Conservation (phyloP, 2,329 filamentous ascomycete species). For the Chrysoporthe puriensis region DNA sequence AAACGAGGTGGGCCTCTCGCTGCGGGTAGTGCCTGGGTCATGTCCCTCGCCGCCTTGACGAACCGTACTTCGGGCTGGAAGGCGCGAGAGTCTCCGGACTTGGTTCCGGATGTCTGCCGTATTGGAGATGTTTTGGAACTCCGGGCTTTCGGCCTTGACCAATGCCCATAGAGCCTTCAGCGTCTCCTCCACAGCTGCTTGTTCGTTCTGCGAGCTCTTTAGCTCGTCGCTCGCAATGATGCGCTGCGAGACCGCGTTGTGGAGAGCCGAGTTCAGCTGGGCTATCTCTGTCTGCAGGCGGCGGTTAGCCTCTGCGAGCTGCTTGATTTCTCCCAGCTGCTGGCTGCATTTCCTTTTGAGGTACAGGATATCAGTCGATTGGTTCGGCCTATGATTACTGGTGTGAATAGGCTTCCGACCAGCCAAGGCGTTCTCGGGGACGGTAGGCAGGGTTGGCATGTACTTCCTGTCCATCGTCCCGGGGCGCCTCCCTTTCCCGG, state of each 20-base stretch:
- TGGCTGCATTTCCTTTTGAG: no score
- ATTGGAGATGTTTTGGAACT: background rate
- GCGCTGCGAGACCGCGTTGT: constrained; percentile 8
- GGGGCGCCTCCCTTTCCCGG: background rate
- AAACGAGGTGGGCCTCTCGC: background rate
- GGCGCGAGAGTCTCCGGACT: background rate
- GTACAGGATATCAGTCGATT: background rate
- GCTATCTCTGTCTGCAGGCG: background rate
- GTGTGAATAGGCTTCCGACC: background rate
- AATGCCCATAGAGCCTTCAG: constrained; percentile 14
- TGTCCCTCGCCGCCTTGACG: background rate
- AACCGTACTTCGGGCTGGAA: background rate
- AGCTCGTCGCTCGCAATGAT: constrained; percentile 13
- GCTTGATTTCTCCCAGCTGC: background rate
- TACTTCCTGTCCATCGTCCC: background rate
- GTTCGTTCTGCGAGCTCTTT: background rate
- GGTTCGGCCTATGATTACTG: background rate
- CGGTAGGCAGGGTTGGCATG: background rate
- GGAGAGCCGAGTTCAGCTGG: constrained; percentile 6
- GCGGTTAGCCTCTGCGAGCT: background rate
- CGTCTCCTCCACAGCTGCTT: background rate
- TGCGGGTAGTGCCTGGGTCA: background rate
- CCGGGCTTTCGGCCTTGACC: background rate
- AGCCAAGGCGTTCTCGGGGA: background rate
- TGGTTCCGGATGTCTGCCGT: constrained; percentile 15